These are phyloP conservation scores for Blastobotrys chiropterorum DNA, from an alignment of 805 yeast species.

Conservation along the genomic window DNA sequence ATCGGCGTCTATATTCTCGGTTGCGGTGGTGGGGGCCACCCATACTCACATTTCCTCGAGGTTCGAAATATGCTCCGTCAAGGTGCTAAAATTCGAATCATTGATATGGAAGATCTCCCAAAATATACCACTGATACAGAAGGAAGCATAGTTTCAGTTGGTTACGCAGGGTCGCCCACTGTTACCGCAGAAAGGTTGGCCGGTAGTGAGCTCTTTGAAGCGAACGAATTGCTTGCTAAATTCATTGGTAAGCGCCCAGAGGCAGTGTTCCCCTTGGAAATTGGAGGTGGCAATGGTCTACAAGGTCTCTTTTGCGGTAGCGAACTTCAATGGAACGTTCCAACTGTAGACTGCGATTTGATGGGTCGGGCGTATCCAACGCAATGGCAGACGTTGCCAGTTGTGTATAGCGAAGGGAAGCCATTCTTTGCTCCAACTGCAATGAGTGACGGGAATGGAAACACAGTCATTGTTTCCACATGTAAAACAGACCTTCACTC, in stretches of 20 bases:
- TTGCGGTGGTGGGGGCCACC: conserved; percentile 49
- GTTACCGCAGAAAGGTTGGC: conserved; percentile 37
- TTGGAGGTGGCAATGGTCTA: conserved; percentile 30
- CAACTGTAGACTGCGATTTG: conserved; percentile 34
- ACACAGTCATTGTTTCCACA: conserved; percentile 21
- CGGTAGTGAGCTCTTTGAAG: conserved; percentile 34
- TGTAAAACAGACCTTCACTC: conserved; percentile 27
- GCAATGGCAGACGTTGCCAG: conserved; percentile 36
- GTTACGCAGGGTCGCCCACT: conserved; percentile 44
- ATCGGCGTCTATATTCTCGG: conserved; percentile 46
- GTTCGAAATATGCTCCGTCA: conserved; percentile 30
- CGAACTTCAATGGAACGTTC: conserved; percentile 8
- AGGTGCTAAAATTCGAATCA: conserved; percentile 33
- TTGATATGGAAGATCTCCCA: conserved; percentile 32
- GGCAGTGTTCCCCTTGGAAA: conserved; percentile 23
- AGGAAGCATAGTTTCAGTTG: conserved; percentile 29
- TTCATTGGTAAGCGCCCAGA: conserved; percentile 10
- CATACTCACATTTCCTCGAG: conserved; percentile 37
- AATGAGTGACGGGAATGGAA: conserved; percentile 37
- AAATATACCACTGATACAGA: conserved; percentile 18
- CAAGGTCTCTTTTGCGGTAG: conserved; percentile 18
- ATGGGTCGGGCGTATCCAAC: conserved; percentile 49
- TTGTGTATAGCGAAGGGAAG: conserved; percentile 4
- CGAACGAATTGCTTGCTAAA: conserved; percentile 20
- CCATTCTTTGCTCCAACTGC: conserved; percentile 9